A percentile compares a stretch with the other conserved stretches of the same genome.
phyloP scores from a whole-genome alignment of 805 yeast species.

The Scheffersomyces coipomensis region DNA sequence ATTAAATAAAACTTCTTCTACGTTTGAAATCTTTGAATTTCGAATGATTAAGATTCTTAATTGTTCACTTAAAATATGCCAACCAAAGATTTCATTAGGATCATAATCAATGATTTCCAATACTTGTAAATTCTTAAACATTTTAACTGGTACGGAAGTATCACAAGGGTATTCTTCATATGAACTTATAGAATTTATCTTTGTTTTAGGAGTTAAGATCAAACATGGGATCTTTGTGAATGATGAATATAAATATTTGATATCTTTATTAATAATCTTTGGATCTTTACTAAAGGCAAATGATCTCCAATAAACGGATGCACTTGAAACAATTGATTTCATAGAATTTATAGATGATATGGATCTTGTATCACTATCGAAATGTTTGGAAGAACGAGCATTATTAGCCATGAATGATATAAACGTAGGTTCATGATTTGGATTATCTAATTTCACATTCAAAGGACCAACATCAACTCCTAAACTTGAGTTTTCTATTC shows the following conservation, averaged over 20 bases:
- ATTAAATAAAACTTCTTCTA: constrained; percentile 50
- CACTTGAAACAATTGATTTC: constrained; percentile 47
- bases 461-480: constrained; percentile 61
- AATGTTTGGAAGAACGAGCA: constrained; percentile 40
- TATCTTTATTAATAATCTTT: constrained; percentile 47
- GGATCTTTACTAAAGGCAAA: constrained; percentile 37
- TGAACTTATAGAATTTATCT: constrained; percentile 54
- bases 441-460: constrained; percentile 56
- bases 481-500: constrained; percentile 47
- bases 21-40: constrained; percentile 48
- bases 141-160: constrained; percentile 61
- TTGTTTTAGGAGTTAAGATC: constrained; percentile 57
- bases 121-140: constrained; percentile 62
- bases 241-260: constrained; percentile 57
- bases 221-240: constrained; percentile 67
- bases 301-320: constrained; percentile 40
- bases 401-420: constrained; percentile 61
- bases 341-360: constrained; percentile 59
- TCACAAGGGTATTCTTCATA: constrained; percentile 74
- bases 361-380: constrained; percentile 46
- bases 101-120: constrained; percentile 59
- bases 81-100: constrained; percentile 64
- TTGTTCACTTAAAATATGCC: constrained; percentile 57
- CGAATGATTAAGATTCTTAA: constrained; percentile 55
- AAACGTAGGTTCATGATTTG: constrained; percentile 51